Evolutionary conservation across 164 flowering plant genomes (phyloP), one percentile per base, ranked within the genome.

Genomic region (Aristolochia californica): DNA sequence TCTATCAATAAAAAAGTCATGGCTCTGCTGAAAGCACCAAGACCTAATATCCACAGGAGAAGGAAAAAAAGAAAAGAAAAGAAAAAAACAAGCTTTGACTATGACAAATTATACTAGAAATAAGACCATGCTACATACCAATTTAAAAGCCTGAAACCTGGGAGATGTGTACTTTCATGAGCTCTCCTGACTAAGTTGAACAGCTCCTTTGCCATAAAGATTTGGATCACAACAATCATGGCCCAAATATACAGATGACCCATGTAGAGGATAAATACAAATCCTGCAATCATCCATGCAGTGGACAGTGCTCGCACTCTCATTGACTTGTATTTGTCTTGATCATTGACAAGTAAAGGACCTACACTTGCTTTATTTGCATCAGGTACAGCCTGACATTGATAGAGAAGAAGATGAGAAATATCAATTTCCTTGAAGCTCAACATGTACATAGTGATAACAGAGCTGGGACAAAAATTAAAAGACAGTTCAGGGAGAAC

Each of bases 191-290:
- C 77, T 57, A 94, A 70, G 74, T 70, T 79, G 78, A 93, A 93
- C 48, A 93, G 73, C 77, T 93, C 99, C 61, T 61, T 83, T 38
- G 83, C 91, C 99, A 93, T 93, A 70, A 78, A 81, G 38, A 93
- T 84, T 75, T 89, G 99, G 66, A 94, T 80, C 30, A 89, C 81
- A 27, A 93, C 93, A 26, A 94, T 82, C 97, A 87, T 87, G 55
- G 93, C 96, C 77, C 88, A 87, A 18, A 89, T 94, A 67, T 82
- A 89, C 62, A 90, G 95, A 79, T 94, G 97, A 21, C 99, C 99
- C 88, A 89, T 69, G 72, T 89, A 93, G 62, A 93, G 78, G 48
- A 77, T 72, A 3, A 84, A 75, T 21, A 66, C 86, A 76, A 93
- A 87, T 12, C 91, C 90, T 48, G 83, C 91, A 71, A 93, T 85